Evolutionary conservation across 2,329 filamentous ascomycete species (phyloP).

Genomic region (Byssochlamys sp.): DNA sequence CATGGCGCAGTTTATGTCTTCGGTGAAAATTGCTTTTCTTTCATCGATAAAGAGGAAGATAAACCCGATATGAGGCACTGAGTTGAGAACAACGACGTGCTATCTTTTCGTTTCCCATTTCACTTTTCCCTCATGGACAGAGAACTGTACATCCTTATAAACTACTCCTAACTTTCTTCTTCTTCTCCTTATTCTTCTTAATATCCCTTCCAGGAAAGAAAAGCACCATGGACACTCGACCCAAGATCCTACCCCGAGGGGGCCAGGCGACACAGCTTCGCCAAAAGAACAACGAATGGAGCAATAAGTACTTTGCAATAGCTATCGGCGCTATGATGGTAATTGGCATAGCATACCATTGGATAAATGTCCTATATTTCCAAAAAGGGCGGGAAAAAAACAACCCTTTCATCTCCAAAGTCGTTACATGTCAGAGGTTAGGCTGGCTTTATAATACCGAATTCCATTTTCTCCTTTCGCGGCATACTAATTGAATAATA

Average conservation of each 20-base stretch:
- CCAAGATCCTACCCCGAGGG: neutral
- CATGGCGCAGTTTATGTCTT: too few relatives aligned
- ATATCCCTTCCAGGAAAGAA: neutral
- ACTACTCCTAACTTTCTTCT: too few relatives aligned
- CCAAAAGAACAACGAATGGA: conserved; percentile 8
- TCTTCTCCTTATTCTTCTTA: too few relatives aligned
- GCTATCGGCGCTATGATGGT: conserved; percentile 8
- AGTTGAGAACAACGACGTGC: too few relatives aligned
- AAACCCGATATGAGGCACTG: too few relatives aligned
- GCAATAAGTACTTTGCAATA: conserved; percentile 10
- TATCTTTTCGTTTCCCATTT: neutral
- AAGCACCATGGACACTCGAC: neutral
- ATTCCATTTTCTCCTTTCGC: neutral
- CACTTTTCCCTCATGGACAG: neutral
- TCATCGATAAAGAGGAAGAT: too few relatives aligned
- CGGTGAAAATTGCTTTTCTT: too few relatives aligned
- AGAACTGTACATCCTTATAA: neutral
- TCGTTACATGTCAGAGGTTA: neutral
- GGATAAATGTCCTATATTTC: conserved; percentile 3
- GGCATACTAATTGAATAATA: neutral
- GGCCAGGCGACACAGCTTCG: neutral
- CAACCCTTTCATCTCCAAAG: neutral
- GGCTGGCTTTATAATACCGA: neutral
- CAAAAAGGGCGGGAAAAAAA: neutral
- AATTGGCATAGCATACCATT: conserved; percentile 6